phyloP scores from a whole-genome alignment of 176 grass and related monocot genomes.

The Musa schizocarpa region DNA sequence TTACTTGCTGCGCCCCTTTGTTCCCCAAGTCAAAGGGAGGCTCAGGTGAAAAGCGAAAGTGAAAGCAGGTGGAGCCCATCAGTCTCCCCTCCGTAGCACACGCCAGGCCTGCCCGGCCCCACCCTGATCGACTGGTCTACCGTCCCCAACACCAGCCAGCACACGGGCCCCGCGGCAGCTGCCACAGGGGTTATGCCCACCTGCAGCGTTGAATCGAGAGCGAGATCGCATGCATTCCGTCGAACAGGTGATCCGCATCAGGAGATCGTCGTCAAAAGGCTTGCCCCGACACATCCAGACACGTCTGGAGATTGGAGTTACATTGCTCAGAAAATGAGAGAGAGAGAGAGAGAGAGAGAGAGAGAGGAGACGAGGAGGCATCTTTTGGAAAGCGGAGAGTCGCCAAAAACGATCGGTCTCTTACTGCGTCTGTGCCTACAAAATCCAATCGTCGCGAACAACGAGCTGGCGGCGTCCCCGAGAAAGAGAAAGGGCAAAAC shows the following conservation, averaged over 20 bases:
- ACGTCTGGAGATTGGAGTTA: slow-evolving; percentile 80
- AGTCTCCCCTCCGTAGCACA: too few relatives aligned
- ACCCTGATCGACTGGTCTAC: too few relatives aligned
- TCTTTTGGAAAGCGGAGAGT: slow-evolving; percentile 66
- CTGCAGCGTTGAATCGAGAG: too few relatives aligned
- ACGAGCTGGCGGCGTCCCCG: neutral
- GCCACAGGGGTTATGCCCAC: neutral
- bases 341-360: neutral
- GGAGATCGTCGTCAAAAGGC: slow-evolving; percentile 5
- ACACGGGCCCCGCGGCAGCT: slow-evolving; percentile 15
- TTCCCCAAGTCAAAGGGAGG: slow-evolving; percentile 7
- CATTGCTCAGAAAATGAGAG: slow-evolving; percentile 17
- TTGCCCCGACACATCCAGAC: slow-evolving; percentile 11
- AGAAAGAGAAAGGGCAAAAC: slow-evolving; percentile 4
- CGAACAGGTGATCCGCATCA: slow-evolving; percentile 70
- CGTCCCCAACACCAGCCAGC: too few relatives aligned
- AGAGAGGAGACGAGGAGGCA: slow-evolving; percentile 30
- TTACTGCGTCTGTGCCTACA: neutral
- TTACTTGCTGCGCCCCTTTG: neutral
- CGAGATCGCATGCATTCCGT: neutral
- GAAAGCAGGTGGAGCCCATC: neutral
- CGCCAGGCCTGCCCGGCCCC: too few relatives aligned
- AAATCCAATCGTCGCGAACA: slow-evolving; percentile 10
- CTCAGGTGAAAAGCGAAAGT: slow-evolving; percentile 6
- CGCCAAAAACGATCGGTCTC: slow-evolving; percentile 16